These are phyloP conservation scores for Epichloe gansuensis DNA, from an alignment of 2,329 filamentous ascomycete species.

Conservation along the genomic window DNA sequence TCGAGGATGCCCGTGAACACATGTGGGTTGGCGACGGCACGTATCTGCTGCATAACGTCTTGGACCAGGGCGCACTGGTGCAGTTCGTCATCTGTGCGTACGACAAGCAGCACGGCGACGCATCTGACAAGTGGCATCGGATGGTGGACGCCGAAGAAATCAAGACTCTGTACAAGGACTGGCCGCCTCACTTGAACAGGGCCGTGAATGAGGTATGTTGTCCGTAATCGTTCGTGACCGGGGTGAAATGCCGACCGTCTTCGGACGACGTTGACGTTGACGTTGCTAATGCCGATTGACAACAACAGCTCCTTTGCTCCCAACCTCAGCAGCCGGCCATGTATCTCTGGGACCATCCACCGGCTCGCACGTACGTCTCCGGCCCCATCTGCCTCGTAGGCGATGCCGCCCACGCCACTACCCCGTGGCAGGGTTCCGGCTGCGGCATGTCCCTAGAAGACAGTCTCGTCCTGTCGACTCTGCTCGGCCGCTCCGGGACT, in stretches of 20 bases:
- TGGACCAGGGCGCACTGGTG: neutral
- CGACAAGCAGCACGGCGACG: neutral
- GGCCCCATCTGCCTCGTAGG: slow-evolving; percentile 13
- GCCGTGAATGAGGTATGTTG: slow-evolving; percentile 1
- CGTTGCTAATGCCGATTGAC: neutral
- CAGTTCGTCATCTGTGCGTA: slow-evolving; percentile 1
- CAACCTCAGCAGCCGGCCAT: neutral
- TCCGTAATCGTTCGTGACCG: neutral
- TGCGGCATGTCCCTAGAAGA: slow-evolving; percentile 16
- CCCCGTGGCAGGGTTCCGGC: slow-evolving; percentile 15
- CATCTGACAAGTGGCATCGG: neutral
- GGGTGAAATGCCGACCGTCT: no score
- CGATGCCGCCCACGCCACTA: slow-evolving; percentile 15
- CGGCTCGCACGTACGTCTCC: slow-evolving; percentile 6
- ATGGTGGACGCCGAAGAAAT: neutral
- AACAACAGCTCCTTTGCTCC: slow-evolving; percentile 3
- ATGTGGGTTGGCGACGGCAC: slow-evolving; percentile 1
- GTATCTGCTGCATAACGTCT: slow-evolving; percentile 1
- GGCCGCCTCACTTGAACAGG: neutral
- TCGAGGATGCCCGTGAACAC: slow-evolving; percentile 1
- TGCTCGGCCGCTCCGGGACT: neutral
- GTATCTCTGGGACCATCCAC: slow-evolving; percentile 7
- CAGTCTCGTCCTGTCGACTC: slow-evolving; percentile 9
- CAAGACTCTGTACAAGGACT: neutral
- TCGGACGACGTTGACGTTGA: no score